Evolutionary conservation across 1,284 basidiomycete genomes (phyloP).

Genomic region (Marasmius sp.): DNA sequence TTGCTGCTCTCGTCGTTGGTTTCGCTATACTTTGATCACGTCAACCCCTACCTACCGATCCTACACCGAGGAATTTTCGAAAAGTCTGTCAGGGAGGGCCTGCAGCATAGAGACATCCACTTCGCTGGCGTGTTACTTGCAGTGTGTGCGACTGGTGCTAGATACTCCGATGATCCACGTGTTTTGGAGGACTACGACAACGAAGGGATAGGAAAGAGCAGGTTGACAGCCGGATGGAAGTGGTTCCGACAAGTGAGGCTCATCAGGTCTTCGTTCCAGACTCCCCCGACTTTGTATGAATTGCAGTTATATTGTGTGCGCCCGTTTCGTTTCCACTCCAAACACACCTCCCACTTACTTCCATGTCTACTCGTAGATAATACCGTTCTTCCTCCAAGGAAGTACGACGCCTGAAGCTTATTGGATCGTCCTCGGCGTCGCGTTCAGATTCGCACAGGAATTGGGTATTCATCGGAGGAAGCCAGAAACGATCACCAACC

Average conservation of each 20-base stretch:
- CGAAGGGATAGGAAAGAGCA: conserved; percentile 23
- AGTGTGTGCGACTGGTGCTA: conserved; percentile 75
- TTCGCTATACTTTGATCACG: conserved; percentile 65
- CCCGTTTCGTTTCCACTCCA: conserved; percentile 12
- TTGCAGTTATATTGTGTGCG: conserved; percentile 53
- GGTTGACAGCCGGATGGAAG: conserved; percentile 71
- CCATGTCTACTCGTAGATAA: conserved; percentile 30
- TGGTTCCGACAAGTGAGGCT: conserved; percentile 68
- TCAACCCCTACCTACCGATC: conserved; percentile 69
- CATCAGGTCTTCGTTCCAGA: conserved; percentile 45
- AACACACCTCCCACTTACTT: neutral
- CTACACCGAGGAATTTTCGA: conserved; percentile 79
- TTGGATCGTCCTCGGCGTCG: conserved; percentile 51
- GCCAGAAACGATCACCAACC: neutral
- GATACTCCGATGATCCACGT: conserved; percentile 68
- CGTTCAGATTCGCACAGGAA: conserved; percentile 1
- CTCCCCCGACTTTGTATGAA: conserved; percentile 56
- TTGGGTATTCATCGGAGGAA: neutral
- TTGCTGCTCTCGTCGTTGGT: conserved; percentile 37
- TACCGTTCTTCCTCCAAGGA: conserved; percentile 51
- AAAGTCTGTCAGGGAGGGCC: conserved; percentile 48
- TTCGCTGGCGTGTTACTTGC: conserved; percentile 75
- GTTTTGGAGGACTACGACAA: conserved; percentile 43
- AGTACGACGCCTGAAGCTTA: conserved; percentile 68
- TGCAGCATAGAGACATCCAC: conserved; percentile 55